Conservation (phyloP, 306 rosid genomes). For the Ammopiptanthus mongolicus region DNA sequence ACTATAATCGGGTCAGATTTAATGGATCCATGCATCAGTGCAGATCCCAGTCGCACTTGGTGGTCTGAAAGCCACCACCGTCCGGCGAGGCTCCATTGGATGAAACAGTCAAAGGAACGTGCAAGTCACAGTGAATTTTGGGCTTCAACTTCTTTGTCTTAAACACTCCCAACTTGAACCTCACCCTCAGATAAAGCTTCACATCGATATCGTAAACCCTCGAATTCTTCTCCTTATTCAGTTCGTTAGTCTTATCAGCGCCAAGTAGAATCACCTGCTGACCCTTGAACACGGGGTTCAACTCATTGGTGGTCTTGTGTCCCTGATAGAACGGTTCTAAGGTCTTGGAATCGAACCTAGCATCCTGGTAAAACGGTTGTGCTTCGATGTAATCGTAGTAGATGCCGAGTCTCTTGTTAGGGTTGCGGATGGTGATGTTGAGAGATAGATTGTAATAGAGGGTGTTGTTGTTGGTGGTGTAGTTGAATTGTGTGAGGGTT, state of each 20-base stretch:
- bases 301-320: constrained; percentile 46
- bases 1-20: not conserved
- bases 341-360: constrained; percentile 12
- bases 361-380: constrained; percentile 36
- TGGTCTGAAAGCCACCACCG: constrained; percentile 28
- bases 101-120: constrained; percentile 36
- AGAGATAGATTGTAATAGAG: constrained; percentile 29
- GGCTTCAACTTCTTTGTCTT: constrained; percentile 53
- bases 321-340: constrained; percentile 53
- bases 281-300: constrained; percentile 41
- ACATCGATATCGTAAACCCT: constrained; percentile 50
- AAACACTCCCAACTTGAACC: constrained; percentile 48
- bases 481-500: constrained; percentile 32
- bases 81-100: constrained; percentile 6
- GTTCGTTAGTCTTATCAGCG: constrained; percentile 16
- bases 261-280: constrained; percentile 16
- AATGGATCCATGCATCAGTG: constrained; percentile 24
- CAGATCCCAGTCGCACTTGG: constrained; percentile 53
- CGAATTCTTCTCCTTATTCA: constrained; percentile 23
- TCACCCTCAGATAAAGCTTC: constrained; percentile 46
- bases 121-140: constrained; percentile 48
- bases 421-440: constrained; percentile 55
- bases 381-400: constrained; percentile 67
- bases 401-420: constrained; percentile 61
- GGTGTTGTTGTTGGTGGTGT: constrained; percentile 16